Percentiles rank a stretch among this genome's conserved stretches.
Conservation (phyloP, 148 eudicot genomes). For the Vaccinium corymbosum region DNA sequence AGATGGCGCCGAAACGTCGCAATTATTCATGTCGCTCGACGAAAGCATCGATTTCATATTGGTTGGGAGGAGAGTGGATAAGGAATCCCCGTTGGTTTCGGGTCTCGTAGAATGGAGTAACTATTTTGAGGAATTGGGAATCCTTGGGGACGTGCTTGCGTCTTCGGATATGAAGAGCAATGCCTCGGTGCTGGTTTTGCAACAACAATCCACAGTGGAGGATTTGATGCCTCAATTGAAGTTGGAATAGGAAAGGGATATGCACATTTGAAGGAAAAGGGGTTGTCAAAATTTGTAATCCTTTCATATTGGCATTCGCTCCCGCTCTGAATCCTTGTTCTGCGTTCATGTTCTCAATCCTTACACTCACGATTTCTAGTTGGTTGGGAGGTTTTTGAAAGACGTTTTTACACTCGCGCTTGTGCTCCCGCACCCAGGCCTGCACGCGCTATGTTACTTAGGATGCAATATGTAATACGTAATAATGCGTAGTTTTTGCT, state of each 20-base stretch:
- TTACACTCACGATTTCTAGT: too few species aligned
- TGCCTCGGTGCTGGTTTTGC: slow-evolving; percentile 18
- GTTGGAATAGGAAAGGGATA: neutral
- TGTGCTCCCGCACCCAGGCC: too few species aligned
- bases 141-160: slow-evolving; percentile 15
- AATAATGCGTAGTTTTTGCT: too few species aligned
- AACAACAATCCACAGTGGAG: slow-evolving; percentile 18
- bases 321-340: too few species aligned
- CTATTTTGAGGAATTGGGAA: slow-evolving; percentile 2
- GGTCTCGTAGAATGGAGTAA: neutral
- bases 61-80: slow-evolving; percentile 2
- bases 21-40: neutral
- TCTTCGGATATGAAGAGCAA: slow-evolving; percentile 21
- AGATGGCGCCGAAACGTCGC: neutral
- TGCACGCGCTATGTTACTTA: too few species aligned
- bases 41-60: neutral
- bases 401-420: too few species aligned
- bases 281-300: neutral
- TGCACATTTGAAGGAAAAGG: neutral
- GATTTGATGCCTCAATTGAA: slow-evolving; percentile 4
- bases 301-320: too few species aligned
- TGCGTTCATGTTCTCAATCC: too few species aligned
- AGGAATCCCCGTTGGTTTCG: neutral
- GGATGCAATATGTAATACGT: too few species aligned
- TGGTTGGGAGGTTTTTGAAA: too few species aligned